These are phyloP conservation scores for Ochromonas danica DNA, from an alignment of 108 stramenopile genomes.

Conservation along the genomic window DNA sequence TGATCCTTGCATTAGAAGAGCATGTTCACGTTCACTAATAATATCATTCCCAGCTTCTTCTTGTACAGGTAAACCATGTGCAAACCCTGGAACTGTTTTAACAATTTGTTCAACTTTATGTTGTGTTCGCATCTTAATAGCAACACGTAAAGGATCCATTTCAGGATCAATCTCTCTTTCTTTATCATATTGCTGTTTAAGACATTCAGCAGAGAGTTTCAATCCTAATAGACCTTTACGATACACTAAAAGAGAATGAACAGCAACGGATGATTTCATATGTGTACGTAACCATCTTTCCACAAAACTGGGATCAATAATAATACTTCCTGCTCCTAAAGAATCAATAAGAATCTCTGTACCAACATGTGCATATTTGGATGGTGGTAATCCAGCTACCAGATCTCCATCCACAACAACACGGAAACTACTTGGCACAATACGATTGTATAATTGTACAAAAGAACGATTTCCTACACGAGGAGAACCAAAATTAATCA, in stretches of 20 bases:
- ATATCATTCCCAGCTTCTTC: too few relatives aligned
- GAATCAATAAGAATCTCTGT: slow-evolving; percentile 52
- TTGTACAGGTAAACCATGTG: background rate
- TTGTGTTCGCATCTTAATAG: background rate
- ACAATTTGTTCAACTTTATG: background rate
- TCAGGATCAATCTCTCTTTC: background rate
- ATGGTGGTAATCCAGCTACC: slow-evolving; percentile 47
- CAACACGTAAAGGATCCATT: background rate
- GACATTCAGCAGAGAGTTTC: slow-evolving; percentile 13
- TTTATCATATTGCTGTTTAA: background rate
- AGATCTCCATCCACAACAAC: slow-evolving; percentile 55
- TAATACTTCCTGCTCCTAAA: slow-evolving; percentile 40
- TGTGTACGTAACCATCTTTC: slow-evolving; percentile 43
- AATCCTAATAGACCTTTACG: slow-evolving; percentile 19
- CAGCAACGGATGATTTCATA: slow-evolving; percentile 21
- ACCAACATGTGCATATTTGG: slow-evolving; percentile 42
- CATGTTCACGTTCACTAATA: too few relatives aligned
- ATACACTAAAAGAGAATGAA: slow-evolving; percentile 31
- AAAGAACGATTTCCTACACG: slow-evolving; percentile 52
- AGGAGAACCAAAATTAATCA: slow-evolving; percentile 51
- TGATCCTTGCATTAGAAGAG: too few relatives aligned
- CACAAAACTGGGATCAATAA: slow-evolving; percentile 52
- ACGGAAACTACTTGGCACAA: slow-evolving; percentile 47
- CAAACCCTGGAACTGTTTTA: background rate
- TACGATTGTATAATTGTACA: slow-evolving; percentile 20